These are phyloP conservation scores for Pseudozyma sp. DNA, from an alignment of 1,284 basidiomycete species.

Conservation along the genomic window DNA sequence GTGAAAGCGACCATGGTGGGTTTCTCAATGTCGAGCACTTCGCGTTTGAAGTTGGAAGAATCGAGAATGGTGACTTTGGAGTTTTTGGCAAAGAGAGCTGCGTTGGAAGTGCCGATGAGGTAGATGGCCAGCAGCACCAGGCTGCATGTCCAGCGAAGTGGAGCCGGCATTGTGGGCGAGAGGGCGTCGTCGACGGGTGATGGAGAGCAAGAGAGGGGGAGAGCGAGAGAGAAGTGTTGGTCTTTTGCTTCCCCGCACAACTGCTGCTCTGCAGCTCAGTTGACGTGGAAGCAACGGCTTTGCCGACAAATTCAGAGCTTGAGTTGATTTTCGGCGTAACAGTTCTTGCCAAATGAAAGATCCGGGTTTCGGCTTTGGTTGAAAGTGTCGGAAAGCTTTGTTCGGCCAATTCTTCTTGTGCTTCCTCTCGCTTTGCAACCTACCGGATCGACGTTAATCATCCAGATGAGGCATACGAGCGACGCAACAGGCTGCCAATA, in stretches of 20 bases:
- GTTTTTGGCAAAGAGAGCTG: constrained; percentile 59
- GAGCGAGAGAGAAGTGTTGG: constrained; percentile 1
- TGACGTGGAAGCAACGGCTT: constrained; percentile 31
- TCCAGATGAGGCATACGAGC: not conserved
- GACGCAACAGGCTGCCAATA: not conserved
- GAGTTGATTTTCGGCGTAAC: not conserved
- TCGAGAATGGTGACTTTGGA: constrained; percentile 57
- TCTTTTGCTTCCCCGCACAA: constrained; percentile 6
- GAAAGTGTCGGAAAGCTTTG: constrained; percentile 2
- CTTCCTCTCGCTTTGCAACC: not conserved
- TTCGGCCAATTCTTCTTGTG: constrained; percentile 19
- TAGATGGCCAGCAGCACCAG: constrained; percentile 30
- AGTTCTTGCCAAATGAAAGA: not conserved
- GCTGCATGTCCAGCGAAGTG: constrained; percentile 20
- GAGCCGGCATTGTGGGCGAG: constrained; percentile 1
- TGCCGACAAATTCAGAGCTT: constrained; percentile 20
- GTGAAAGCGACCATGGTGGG: constrained; percentile 69
- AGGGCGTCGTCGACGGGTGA: no score
- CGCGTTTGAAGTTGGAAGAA: constrained; percentile 55
- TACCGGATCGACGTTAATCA: not conserved
- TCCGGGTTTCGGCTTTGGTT: constrained; percentile 25
- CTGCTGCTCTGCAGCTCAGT: not conserved
- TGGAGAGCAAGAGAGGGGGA: no score
- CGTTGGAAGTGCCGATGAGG: constrained; percentile 27
- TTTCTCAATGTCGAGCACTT: constrained; percentile 67